Evolutionary conservation across 768 basidiomycete species (phyloP), one percentile per base, ranked within the genome.

Genomic region (Lentinula sp.): DNA sequence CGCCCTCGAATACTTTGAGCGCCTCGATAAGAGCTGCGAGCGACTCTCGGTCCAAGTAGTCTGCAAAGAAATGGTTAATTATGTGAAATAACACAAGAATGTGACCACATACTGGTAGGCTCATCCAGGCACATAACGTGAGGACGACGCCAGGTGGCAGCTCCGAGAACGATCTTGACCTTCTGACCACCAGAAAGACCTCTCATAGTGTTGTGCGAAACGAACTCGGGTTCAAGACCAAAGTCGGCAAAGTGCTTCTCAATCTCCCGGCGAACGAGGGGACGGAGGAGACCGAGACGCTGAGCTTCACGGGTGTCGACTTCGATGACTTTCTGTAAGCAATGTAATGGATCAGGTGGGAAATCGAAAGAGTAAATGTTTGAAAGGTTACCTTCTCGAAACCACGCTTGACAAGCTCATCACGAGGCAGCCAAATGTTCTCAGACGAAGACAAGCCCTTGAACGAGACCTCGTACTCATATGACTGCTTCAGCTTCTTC

Each of bases 201-300:
- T 63, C 95, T 85, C 97, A 98, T 99, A 68, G 89, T 90, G 86
- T 98, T 99, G 84, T 99, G 97, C 28, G 93, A 93, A 66, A 96
- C 94, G 75, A 99, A 98, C 81, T 98, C 97, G 64, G 97, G 81
- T 80, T 99, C 97, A 69, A 99, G 92, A 79, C 97, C 95, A 70
- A 98, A 98, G 82, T 98, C 96, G 63, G 91, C 93, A 68, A 98
- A 96, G 84, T 98, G 95, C 81, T 95, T 95, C 86, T 98, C 95
- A 65, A 98, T 97, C 79, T 98, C 95, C 66, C 92, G 87, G 78
- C 97, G 94, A 72, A 99, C 97, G 64, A 99, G 91, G 66, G 97
- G 95, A 64, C 93, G 89, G 71, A 94, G 85, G 60, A 95, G 83
- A 83, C 95, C 95, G 46, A 95, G 87, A 67, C 94, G 91, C 77